A percentile compares a stretch with the other conserved stretches of the same genome.
These are phyloP conservation scores for Aspergillus versicolor DNA, from an alignment of 2,329 filamentous ascomycete genomes.

Conservation along the genomic window DNA sequence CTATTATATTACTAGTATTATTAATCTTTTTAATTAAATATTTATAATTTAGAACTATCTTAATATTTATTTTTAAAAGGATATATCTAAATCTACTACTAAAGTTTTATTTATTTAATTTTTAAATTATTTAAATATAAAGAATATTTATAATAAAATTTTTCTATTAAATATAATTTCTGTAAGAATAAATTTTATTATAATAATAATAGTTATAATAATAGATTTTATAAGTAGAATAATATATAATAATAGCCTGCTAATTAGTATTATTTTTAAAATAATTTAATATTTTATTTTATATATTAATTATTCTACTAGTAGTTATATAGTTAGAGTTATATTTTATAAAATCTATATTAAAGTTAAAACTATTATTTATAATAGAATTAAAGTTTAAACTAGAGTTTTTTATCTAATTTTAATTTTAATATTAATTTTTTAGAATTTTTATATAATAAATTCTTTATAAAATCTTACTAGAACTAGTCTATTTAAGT, in stretches of 20 bases:
- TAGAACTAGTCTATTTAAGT: too few species aligned
- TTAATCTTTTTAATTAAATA: background rate
- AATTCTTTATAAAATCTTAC: too few species aligned
- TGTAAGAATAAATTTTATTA: background rate
- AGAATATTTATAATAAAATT: background rate
- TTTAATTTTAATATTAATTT: background rate
- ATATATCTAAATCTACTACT: background rate
- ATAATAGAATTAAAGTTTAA: background rate
- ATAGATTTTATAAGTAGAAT: background rate
- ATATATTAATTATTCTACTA: background rate
- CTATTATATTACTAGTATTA: background rate
- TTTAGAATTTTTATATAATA: background rate
- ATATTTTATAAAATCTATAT: rapidly evolving
- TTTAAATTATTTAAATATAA: background rate
- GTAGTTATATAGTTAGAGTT: background rate
- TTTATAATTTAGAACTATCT: background rate
- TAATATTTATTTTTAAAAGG: background rate
- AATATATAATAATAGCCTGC: background rate
- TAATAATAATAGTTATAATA: too few species aligned
- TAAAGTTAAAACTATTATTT: rapidly evolving
- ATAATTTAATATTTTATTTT: rapidly evolving
- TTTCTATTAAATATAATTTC: background rate
- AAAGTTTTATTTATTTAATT: background rate
- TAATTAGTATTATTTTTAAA: background rate
- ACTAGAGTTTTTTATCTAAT: background rate